phyloP scores from a whole-genome alignment of 2,329 filamentous ascomycete genomes.

The Aureobasidium lini region DNA sequence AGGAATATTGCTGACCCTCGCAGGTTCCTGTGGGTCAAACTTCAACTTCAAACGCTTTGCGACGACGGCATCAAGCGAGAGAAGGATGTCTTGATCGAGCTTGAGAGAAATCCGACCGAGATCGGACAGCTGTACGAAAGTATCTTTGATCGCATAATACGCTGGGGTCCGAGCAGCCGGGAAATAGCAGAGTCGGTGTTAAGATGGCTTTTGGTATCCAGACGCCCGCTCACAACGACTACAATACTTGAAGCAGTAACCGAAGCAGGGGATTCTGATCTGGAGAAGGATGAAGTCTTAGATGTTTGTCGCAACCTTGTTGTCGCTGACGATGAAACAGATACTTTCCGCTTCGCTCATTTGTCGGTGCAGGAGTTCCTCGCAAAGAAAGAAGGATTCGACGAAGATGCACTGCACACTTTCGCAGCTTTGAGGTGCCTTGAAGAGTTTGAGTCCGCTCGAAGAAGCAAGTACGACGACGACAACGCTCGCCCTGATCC shows the following conservation, averaged over 20 bases:
- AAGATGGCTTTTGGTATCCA: neutral
- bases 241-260: neutral
- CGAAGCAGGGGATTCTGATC: neutral
- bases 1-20: neutral
- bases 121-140: neutral
- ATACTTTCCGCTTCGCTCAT: neutral
- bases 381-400: neutral
- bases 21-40: neutral
- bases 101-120: neutral
- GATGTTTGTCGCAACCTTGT: neutral
- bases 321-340: neutral
- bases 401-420: neutral
- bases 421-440: neutral
- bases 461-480: neutral
- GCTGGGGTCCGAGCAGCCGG: neutral
- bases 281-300: neutral
- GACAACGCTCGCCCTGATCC: neutral
- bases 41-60: neutral
- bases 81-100: neutral
- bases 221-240: neutral
- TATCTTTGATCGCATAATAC: neutral
- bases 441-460: neutral
- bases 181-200: neutral
- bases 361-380: neutral
- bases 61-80: neutral